Base-by-base conservation (phyloP, 106 monocot species). In the Dendrobium chrysotoxum region DNA sequence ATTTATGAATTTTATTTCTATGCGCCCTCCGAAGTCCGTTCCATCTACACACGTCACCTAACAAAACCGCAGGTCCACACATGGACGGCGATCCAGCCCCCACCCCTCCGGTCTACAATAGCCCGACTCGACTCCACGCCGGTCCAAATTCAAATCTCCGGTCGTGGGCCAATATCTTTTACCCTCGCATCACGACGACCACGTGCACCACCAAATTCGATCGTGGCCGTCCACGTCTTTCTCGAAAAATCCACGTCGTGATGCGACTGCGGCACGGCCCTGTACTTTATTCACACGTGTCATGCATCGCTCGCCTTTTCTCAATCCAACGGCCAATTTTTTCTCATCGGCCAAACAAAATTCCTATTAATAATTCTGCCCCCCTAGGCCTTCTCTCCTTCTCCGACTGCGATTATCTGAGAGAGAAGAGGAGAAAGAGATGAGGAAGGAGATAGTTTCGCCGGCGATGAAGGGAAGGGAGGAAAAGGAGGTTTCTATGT, bases 151-250 rank as follows among this genome's bases (percentile, higher is more conserved):
- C 61, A 61, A 61, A 61, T 61, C 61, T 61, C 55, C 75, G 20
- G 35, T 44, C 75, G 26, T 12, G 20, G 28, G 26, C 46, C 4
- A 28, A 16, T 28, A 67, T 66, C 44, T 44, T 53, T 15, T n/a
- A 74, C 16, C 73, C 15, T 4, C 2, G 38, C 40, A 55, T 74
- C 75, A 21, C 40, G 15, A 15, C 12, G 10, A 40, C 82, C 76
- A 76, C 82, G 76, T 77, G 21, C 53, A 53, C 30, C 17, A 18
- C 5, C 3, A 11, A 54, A 26, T 23, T 1, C 23, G 6, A 40
- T 75, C 76, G 5, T 20, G 38, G 20, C 76, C 82, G 82, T 82
- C 82, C 82, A 82, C 82, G 76, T 76, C 81, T 61, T 5, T 0
- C 23, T 28, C 1, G 4, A 15, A 57, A 23, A 28, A 57, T 81